A percentile compares a stretch with the other conserved stretches of the same genome.
Evolutionary conservation across 495 filamentous ascomycete genomes (phyloP).

Genomic region (Cetradonia linearis): DNA sequence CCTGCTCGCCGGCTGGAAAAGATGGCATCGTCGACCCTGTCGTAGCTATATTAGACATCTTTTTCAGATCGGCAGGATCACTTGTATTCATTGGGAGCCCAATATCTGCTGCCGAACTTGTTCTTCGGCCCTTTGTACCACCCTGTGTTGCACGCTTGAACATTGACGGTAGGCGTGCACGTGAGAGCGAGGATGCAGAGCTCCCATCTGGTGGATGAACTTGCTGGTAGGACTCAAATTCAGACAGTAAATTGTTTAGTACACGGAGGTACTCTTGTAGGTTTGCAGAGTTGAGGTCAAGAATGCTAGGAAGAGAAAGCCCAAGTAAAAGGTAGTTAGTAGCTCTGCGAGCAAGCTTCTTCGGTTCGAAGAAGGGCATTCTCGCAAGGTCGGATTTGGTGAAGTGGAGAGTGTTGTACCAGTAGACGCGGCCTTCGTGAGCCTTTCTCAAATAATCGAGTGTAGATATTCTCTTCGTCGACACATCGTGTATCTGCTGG

Average conservation of each 20-base stretch:
- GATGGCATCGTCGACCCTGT: conserved; percentile 35
- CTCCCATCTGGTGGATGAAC: conserved; percentile 68
- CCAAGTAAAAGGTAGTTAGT: conserved; percentile 91
- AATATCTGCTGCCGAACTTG: conserved; percentile 59
- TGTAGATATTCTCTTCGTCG: conserved; percentile 91
- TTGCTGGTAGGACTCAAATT: conserved; percentile 89
- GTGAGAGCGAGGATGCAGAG: conserved; percentile 57
- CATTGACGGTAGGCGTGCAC: conserved; percentile 77
- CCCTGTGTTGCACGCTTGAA: conserved; percentile 62
- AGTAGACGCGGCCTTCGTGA: conserved; percentile 88
- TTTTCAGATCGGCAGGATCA: conserved; percentile 42
- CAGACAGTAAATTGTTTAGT: conserved; percentile 72
- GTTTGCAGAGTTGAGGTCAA: conserved; percentile 70
- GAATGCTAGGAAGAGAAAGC: conserved; percentile 75
- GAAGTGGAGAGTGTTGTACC: conserved; percentile 94
- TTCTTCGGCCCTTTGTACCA: conserved; percentile 55
- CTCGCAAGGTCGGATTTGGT: conserved; percentile 67
- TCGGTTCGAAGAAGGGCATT: conserved; percentile 74
- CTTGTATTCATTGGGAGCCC: conserved; percentile 49
- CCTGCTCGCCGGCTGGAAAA: conserved; percentile 42
- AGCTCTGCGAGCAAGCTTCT: conserved; percentile 73
- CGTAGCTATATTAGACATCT: conserved; percentile 34
- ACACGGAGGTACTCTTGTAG: conserved; percentile 77
- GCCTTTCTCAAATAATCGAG: conserved; percentile 86
- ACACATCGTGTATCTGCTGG: conserved; percentile 80